A percentile compares a stretch with the other conserved stretches of the same genome.
Conservation (phyloP, 768 basidiomycete species). For the Mycena kentingensis region DNA sequence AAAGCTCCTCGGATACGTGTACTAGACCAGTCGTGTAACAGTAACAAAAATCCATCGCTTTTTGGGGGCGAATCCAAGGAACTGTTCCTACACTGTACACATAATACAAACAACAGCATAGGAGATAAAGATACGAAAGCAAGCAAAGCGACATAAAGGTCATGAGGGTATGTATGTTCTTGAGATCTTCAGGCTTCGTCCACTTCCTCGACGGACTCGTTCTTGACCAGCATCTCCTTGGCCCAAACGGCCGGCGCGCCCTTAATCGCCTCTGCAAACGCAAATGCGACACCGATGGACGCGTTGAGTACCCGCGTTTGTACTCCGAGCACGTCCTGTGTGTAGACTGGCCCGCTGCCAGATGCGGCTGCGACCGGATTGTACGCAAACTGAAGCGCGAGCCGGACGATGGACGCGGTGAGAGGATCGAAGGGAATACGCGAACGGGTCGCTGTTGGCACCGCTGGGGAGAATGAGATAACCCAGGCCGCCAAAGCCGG, state of each 20-base stretch:
- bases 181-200: too few species aligned
- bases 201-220: conserved; percentile 7
- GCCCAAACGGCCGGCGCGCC: conserved; percentile 43
- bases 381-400: conserved; percentile 63
- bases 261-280: conserved; percentile 67
- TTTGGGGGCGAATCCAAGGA: too few species aligned
- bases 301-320: conserved; percentile 60
- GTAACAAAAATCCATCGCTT: neutral
- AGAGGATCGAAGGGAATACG: conserved; percentile 56
- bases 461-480: conserved; percentile 61
- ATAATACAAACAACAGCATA: too few species aligned
- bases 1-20: conserved; percentile 90
- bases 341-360: conserved; percentile 29
- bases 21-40: conserved; percentile 48
- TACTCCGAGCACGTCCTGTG: conserved; percentile 56
- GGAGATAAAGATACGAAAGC: too few species aligned
- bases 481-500: conserved; percentile 58
- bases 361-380: conserved; percentile 41
- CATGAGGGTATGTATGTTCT: too few species aligned
- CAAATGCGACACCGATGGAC: conserved; percentile 58
- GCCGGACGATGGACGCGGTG: conserved; percentile 62
- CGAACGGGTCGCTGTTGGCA: conserved; percentile 17
- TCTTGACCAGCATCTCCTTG: conserved; percentile 10
- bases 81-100: too few species aligned
- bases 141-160: too few species aligned